Base-by-base conservation (phyloP, 2,329 filamentous ascomycete species). In the Xylaria digitata region DNA sequence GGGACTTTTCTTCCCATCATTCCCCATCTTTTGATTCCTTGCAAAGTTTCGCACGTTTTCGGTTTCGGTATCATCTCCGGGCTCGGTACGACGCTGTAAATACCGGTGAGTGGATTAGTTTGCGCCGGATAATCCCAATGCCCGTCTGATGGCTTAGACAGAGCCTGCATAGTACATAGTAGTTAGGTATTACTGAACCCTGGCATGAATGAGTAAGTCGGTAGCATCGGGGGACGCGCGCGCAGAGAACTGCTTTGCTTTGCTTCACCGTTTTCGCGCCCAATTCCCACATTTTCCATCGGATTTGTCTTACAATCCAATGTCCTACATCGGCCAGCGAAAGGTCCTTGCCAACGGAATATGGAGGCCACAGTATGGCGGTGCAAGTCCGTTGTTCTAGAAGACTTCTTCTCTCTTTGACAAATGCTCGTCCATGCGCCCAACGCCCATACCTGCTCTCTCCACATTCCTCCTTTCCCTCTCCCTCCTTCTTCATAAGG, bases 141-240 rank as follows among this genome's bases (percentile, higher is more conserved):
- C 68, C 68, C 68, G 68, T 70, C 68, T 70, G 67, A 70, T 70
- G 60, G 60, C 23, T 21, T 66, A 34, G 37, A 34, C 37, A 54
- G 43, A 54, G 43, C 50, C 48, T 43, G 53, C 54, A 15, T n/a
- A 30, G 21, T 26, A 26, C 1, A 2, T n/a, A n/a, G 21, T 11
- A 6, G n/a, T n/a, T 48, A 48, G 45, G 6, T 21, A 58, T 49
- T 43, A 23, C 48, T 43, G 52, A 49, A 54, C 32, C 43, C 49
- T 58, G 26, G 56, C 32, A 59, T 49, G 30, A 58, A 48, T 63
- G n/a, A 62, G 21, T 50, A 21, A 49, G 19, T 52, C 53, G 53
- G 53, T 55, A 55, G 53, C 21, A 55, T 55, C 53, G 37, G 53
- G 53, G 43, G 21, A 37, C 37, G 53, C 37, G 53, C 53, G 43